Conservation (phyloP, 176 grass and related monocot species). For the Oryza longistaminata region DNA sequence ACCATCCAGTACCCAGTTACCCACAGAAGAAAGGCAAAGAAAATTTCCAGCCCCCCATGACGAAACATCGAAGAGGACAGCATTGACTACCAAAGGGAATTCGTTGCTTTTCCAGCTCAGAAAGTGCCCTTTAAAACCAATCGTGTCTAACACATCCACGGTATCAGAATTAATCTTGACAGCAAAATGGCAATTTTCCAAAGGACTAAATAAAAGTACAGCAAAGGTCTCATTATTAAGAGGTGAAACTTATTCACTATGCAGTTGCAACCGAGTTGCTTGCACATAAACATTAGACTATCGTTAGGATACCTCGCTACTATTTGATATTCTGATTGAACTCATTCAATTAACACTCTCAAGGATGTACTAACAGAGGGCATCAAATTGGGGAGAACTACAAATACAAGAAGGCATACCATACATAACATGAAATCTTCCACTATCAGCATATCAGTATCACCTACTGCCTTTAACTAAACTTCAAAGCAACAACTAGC, state of each 20-base stretch:
- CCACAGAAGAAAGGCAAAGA: neutral
- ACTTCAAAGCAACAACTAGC: constrained; percentile 44
- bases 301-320: neutral
- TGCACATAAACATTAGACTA: no score
- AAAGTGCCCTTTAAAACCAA: neutral
- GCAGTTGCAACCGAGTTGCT: no score
- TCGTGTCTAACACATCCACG: neutral
- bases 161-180: neutral
- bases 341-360: neutral
- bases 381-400: neutral
- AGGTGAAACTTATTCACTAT: no score
- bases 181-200: neutral
- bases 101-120: neutral
- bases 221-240: neutral
- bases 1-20: no score
- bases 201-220: neutral
- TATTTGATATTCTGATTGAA: neutral
- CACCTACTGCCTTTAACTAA: constrained; percentile 4
- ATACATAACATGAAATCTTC: constrained; percentile 3
- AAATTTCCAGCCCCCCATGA: neutral
- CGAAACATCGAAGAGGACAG: neutral
- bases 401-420: neutral
- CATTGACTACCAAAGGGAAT: neutral
- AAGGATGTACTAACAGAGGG: neutral
- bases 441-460: constrained; percentile 20